phyloP scores from a whole-genome alignment of 768 basidiomycete species.

The Piloderma croceum region DNA sequence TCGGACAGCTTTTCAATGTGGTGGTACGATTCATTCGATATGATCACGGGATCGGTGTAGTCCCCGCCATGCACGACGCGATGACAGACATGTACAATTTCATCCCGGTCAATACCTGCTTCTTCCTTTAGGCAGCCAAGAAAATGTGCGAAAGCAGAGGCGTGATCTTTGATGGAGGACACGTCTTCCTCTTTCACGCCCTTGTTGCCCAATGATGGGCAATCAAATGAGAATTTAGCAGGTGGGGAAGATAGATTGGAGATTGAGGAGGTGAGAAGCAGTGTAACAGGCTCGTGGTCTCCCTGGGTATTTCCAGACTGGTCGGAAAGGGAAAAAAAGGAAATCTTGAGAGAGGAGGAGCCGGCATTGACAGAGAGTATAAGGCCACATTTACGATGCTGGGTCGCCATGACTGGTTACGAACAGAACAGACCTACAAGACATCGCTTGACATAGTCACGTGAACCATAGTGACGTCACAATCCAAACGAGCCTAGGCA shows the following conservation, averaged over 20 bases:
- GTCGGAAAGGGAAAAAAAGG: slow-evolving; percentile 45
- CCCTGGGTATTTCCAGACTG: slow-evolving; percentile 16
- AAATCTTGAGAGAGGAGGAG: slow-evolving; percentile 82
- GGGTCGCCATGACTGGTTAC: not conserved
- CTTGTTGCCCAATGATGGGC: slow-evolving; percentile 17
- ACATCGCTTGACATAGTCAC: no score
- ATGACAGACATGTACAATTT: slow-evolving; percentile 59
- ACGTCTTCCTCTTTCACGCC: slow-evolving; percentile 34
- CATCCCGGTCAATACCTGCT: slow-evolving; percentile 34
- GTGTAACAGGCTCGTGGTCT: slow-evolving; percentile 32
- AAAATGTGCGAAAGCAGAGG: slow-evolving; percentile 58
- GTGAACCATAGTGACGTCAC: no score
- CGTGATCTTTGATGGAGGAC: slow-evolving; percentile 47
- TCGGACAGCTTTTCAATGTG: slow-evolving; percentile 72
- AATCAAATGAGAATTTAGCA: slow-evolving; percentile 42
- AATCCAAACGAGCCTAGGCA: no score
- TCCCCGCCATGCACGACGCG: slow-evolving; percentile 87
- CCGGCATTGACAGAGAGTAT: slow-evolving; percentile 76
- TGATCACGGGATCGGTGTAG: slow-evolving; percentile 61
- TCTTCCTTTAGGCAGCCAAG: slow-evolving; percentile 41
- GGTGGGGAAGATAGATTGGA: slow-evolving; percentile 55
- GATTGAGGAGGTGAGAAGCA: slow-evolving; percentile 47
- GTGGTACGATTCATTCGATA: slow-evolving; percentile 62
- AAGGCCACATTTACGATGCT: slow-evolving; percentile 16
- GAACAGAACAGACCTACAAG: no score